A percentile compares a stretch with the other conserved stretches of the same genome.
Conservation (phyloP, 1,284 basidiomycete genomes). For the Ceratobasidium sp. region DNA sequence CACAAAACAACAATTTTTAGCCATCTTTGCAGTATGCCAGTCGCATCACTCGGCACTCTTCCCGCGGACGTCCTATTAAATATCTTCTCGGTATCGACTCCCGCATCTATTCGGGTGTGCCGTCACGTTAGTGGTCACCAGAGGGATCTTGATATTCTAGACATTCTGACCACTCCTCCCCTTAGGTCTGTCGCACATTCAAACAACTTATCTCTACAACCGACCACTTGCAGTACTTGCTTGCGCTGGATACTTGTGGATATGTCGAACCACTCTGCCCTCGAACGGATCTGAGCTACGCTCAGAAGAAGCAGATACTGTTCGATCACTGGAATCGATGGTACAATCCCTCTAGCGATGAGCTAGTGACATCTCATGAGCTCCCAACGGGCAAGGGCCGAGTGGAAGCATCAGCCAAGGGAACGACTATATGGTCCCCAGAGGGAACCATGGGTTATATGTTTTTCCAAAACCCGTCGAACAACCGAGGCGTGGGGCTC, state of each 20-base stretch:
- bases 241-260: conserved; percentile 23
- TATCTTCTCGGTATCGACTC: neutral
- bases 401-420: neutral
- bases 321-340: neutral
- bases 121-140: neutral
- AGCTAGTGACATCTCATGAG: no score
- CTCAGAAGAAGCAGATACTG: conserved; percentile 10
- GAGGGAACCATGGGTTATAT: neutral
- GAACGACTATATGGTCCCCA: neutral
- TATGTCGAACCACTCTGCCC: neutral
- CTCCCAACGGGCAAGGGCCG: neutral
- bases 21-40: no score
- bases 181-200: conserved; percentile 3
- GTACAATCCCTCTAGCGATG: neutral
- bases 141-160: no score
- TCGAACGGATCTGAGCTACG: conserved; percentile 26
- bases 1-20: no score
- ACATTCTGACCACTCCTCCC: neutral
- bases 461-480: conserved; percentile 10
- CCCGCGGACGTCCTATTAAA: neutral
- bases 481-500: neutral
- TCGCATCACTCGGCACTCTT: neutral
- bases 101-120: neutral
- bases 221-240: conserved; percentile 10
- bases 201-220: neutral